Base-by-base conservation (phyloP, 768 basidiomycete genomes). In the Mrakia hoshinonis region DNA sequence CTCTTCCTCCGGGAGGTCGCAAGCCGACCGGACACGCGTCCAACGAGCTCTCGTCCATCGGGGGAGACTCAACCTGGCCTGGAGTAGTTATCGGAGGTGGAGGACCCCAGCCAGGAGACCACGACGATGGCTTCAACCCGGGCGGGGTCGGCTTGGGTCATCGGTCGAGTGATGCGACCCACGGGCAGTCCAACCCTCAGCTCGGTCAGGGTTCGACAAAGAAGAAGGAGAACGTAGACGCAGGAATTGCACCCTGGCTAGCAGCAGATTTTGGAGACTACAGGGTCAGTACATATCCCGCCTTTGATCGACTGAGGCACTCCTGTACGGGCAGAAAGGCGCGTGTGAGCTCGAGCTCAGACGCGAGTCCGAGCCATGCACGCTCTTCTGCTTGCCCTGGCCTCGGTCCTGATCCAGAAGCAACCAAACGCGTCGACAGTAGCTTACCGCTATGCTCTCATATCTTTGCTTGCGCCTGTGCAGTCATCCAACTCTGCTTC, bases 181-280 rank as follows among this genome's bases (percentile, higher is more conserved):
- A 61, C 58, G 34, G 55, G 22, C 29, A 26, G 0, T 24, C 29
- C 15, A 24, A 29, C 15, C 24, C 38, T 10, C 49, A 39, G 7
- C 6, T 43, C 15, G 7, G 43, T 7, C 43, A 43, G 43, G 15
- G 43, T 15, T 7, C 43, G 7, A 7, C 43, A 11, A 65, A 55
- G 34, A 65, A 67, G 54, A 46, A 55, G 26, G 64, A 72, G n/a
- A 65, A 72, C 54, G 39, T 65, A 3, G 70, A 72, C 38, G 55
- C 70, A 18, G 70, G 70, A 12, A 72, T 72, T 43, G 70, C 70
- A 6, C 70, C 70, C 20, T 72, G 70, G 70, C 48, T 72, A 4
- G 31, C 34, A 4, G 63, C 70, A 31, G 70, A 71, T 49, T 2
- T 38, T 12, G 67, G 67, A 58, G 52, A 66, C 26, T 70, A 51